phyloP scores from a whole-genome alignment of 2,329 filamentous ascomycete genomes.

The Ascochyta fabae region DNA sequence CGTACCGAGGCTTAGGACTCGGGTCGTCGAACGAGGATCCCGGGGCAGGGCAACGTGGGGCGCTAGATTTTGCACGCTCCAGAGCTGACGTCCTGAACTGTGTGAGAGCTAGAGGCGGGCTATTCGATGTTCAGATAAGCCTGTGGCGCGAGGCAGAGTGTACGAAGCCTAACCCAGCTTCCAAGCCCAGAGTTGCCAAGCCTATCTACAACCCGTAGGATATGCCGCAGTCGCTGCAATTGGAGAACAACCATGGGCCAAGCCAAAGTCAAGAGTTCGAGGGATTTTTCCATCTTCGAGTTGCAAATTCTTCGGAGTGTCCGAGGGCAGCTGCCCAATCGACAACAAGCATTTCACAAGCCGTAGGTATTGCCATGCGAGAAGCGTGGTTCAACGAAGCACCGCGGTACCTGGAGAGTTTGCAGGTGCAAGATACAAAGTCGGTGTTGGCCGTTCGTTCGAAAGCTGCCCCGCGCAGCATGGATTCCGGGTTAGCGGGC shows the following conservation, averaged over 20 bases:
- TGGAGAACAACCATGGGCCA: slow-evolving; percentile 36
- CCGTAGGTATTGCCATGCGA: background rate
- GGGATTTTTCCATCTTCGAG: slow-evolving; percentile 16
- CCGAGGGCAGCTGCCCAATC: slow-evolving; percentile 24
- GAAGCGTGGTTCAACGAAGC: background rate
- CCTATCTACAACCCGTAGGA: slow-evolving; percentile 18
- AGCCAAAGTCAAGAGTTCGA: slow-evolving; percentile 37
- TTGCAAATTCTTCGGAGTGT: slow-evolving; percentile 27
- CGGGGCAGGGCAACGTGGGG: background rate
- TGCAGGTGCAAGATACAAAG: background rate
- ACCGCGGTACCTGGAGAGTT: background rate
- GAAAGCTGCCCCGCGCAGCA: slow-evolving; percentile 8
- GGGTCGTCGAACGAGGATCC: slow-evolving; percentile 11
- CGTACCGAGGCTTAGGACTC: slow-evolving; percentile 14
- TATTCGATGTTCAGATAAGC: slow-evolving; percentile 34
- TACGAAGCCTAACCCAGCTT: slow-evolving; percentile 31
- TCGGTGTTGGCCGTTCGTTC: slow-evolving; percentile 1
- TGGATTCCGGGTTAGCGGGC: slow-evolving; percentile 1
- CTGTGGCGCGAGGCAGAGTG: slow-evolving; percentile 29
- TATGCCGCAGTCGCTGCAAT: slow-evolving; percentile 22
- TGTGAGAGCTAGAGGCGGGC: background rate
- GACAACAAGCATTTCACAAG: background rate
- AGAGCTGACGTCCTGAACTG: background rate
- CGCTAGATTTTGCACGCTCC: background rate
- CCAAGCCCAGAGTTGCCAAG: slow-evolving; percentile 42